Percentiles rank a stretch among this genome's conserved stretches.
These are phyloP conservation scores for Raphanus sativus DNA, from an alignment of 345 rosid genomes.

Conservation along the genomic window DNA sequence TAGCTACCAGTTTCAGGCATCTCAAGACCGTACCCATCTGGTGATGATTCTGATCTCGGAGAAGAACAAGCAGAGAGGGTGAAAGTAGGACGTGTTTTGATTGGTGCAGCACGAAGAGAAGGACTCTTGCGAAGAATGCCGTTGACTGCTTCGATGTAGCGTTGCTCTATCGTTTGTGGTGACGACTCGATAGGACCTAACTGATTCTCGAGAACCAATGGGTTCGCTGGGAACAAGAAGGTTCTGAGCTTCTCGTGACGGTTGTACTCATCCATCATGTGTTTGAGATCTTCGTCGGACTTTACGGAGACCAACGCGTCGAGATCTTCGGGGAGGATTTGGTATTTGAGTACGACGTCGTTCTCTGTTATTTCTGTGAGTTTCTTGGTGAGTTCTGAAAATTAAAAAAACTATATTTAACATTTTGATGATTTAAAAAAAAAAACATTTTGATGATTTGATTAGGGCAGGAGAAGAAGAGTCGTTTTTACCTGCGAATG, in stretches of 20 bases:
- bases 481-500: conserved; percentile 51
- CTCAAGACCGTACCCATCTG: conserved; percentile 43
- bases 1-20: conserved; percentile 33
- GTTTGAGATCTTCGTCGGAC: conserved; percentile 73
- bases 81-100: conserved; percentile 43
- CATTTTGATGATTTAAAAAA: neutral
- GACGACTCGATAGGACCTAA: conserved; percentile 29
- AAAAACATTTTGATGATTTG: neutral
- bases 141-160: conserved; percentile 81
- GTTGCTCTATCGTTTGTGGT: conserved; percentile 54
- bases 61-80: conserved; percentile 67
- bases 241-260: conserved; percentile 65
- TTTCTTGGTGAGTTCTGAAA: conserved; percentile 71
- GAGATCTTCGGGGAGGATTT: conserved; percentile 66
- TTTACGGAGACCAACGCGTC: conserved; percentile 75
- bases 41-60: conserved; percentile 65
- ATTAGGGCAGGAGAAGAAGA: neutral
- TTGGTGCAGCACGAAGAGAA: conserved; percentile 22
- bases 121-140: conserved; percentile 34
- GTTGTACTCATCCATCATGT: conserved; percentile 72
- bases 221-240: conserved; percentile 62
- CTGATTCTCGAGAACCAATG: conserved; percentile 34
- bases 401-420: neutral
- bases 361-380: conserved; percentile 53
- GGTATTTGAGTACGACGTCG: conserved; percentile 75